These are phyloP conservation scores for Buddleja alternifolia DNA, from an alignment of 257 asterid species.

Conservation along the genomic window DNA sequence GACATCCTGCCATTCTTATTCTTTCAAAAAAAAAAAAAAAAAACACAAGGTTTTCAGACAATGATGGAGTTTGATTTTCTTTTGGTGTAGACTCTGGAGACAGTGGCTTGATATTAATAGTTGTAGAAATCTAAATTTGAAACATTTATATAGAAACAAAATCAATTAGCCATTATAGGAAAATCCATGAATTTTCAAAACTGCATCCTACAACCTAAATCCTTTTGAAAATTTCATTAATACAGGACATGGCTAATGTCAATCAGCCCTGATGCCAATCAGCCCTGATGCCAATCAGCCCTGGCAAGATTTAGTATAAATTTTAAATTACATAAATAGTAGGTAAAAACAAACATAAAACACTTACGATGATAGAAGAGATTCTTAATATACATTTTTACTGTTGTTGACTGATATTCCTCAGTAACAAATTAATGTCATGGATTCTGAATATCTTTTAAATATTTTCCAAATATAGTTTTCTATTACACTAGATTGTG, in stretches of 20 bases:
- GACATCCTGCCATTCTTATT: not conserved
- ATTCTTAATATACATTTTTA: not conserved
- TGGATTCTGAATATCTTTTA: too few relatives aligned
- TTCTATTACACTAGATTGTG: not conserved
- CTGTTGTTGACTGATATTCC: too few relatives aligned
- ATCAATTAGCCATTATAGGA: slow-evolving; percentile 11
- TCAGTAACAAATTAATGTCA: too few relatives aligned
- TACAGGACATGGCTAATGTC: slow-evolving; percentile 1
- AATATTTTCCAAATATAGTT: too few relatives aligned
- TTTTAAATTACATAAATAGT: not conserved
- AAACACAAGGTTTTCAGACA: not conserved
- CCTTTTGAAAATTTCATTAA: not conserved
- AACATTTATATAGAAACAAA: not conserved
- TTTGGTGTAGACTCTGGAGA: not conserved
- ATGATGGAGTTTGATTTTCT: not conserved
- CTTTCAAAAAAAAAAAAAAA: too few relatives aligned
- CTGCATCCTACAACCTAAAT: not conserved
- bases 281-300: too few relatives aligned
- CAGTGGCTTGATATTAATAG: not conserved
- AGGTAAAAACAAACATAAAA: not conserved
- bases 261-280: too few relatives aligned
- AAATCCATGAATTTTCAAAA: not conserved
- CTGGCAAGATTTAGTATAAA: not conserved
- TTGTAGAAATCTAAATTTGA: not conserved
- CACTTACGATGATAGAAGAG: not conserved